Evolutionary conservation across 2,329 filamentous ascomycete species (phyloP).

Genomic region (Raffaelea deltoideospora): DNA sequence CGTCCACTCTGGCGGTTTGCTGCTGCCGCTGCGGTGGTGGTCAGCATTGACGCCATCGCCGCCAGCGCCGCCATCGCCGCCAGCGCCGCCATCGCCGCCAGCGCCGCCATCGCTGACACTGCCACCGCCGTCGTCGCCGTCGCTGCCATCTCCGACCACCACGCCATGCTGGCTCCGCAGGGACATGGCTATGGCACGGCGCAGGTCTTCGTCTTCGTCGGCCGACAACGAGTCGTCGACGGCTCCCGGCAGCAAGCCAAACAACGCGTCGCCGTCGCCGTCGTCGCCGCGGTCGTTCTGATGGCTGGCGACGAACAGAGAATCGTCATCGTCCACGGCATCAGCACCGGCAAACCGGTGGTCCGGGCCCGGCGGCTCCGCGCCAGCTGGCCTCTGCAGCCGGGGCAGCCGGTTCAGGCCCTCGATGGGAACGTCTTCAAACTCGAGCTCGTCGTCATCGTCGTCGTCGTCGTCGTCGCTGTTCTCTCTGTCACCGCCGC

Average conservation of each 20-base stretch:
- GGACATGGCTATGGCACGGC: constrained; percentile 72
- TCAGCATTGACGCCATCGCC: too few species aligned
- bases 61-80: constrained; percentile 34
- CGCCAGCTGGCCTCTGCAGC: too few species aligned
- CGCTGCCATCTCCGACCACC: constrained; percentile 14
- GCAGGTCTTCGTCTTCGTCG: constrained; percentile 47
- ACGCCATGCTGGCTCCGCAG: constrained; percentile 46
- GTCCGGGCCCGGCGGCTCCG: constrained; percentile 7
- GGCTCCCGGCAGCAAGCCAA: too few species aligned
- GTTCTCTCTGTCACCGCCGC: constrained; percentile 42
- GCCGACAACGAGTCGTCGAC: constrained; percentile 10
- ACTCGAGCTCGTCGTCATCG: constrained; percentile 58
- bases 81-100: constrained; percentile 24
- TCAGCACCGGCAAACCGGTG: constrained; percentile 10
- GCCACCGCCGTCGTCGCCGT: constrained; percentile 19
- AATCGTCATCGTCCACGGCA: constrained; percentile 30
- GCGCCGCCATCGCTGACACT: constrained; percentile 14
- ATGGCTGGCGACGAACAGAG: constrained; percentile 36
- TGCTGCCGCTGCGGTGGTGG: too few species aligned
- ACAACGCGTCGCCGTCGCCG: constrained; percentile 8
- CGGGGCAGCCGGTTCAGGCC: constrained; percentile 75
- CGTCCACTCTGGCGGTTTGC: constrained; percentile 42
- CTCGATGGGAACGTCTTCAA: constrained; percentile 86
- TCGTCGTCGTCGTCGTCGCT: constrained; percentile 51
- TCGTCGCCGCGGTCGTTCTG: constrained; percentile 16